These are phyloP conservation scores for Lipomyces orientalis DNA, from an alignment of 805 yeast genomes.

Conservation along the genomic window DNA sequence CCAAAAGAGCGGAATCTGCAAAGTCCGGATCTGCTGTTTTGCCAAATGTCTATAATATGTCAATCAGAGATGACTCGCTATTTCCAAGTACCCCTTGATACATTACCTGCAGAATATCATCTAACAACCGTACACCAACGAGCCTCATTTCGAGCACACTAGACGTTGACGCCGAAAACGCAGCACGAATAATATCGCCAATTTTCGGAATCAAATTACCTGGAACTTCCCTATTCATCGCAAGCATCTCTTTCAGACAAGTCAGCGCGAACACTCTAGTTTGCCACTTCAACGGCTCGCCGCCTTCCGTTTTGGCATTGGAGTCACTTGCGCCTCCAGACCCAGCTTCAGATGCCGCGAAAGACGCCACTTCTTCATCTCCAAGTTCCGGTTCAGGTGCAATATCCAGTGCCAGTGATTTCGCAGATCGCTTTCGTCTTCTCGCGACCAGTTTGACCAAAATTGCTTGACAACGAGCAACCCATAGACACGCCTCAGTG, in stretches of 20 bases:
- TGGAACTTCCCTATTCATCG: conserved; percentile 30
- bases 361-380: conserved; percentile 57
- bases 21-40: conserved; percentile 71
- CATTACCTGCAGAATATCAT: conserved; percentile 58
- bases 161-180: conserved; percentile 82
- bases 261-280: conserved; percentile 50
- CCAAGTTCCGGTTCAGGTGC: conserved; percentile 47
- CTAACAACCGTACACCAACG: conserved; percentile 69
- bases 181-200: conserved; percentile 71
- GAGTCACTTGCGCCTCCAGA: conserved; percentile 24
- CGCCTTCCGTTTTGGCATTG: conserved; percentile 38
- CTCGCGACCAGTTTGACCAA: conserved; percentile 37
- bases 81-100: background rate
- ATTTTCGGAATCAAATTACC: conserved; percentile 41
- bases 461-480: conserved; percentile 58
- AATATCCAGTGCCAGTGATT: conserved; percentile 46
- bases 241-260: conserved; percentile 45
- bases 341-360: conserved; percentile 42
- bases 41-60: conserved; percentile 51
- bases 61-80: background rate
- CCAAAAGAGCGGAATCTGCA: conserved; percentile 72
- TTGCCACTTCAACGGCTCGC: conserved; percentile 52
- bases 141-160: conserved; percentile 64
- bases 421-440: conserved; percentile 20
- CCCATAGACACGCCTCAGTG: conserved; percentile 58